These are phyloP conservation scores for Colletotrichum euphorbiae DNA, from an alignment of 2,329 filamentous ascomycete genomes.

Conservation along the genomic window DNA sequence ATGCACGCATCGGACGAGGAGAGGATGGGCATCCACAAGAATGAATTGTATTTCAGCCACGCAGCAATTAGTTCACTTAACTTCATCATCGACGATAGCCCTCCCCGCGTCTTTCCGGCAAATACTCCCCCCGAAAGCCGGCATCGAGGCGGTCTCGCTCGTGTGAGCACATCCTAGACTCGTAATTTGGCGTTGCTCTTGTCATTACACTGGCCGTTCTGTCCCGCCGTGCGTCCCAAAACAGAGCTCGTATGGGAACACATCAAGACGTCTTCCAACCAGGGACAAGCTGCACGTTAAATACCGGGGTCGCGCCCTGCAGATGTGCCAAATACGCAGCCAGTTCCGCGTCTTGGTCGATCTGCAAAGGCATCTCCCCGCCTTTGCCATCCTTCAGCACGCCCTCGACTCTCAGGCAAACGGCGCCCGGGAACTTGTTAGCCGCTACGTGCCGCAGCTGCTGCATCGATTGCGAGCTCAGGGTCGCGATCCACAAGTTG, in stretches of 20 bases:
- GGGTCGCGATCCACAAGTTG: conserved; percentile 74
- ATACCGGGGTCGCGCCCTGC: conserved; percentile 57
- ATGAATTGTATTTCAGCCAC: background rate
- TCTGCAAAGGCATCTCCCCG: conserved; percentile 70
- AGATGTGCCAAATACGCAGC: conserved; percentile 77
- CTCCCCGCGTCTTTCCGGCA: background rate
- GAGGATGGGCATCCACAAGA: background rate
- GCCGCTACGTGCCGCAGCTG: conserved; percentile 73
- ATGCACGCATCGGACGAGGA: conserved; percentile 9
- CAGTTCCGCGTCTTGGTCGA: conserved; percentile 79
- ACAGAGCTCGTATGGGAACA: background rate
- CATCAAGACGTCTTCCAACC: conserved; percentile 35
- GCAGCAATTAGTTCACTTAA: background rate
- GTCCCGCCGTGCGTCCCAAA: background rate
- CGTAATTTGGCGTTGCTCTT: background rate
- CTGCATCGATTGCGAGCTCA: conserved; percentile 67
- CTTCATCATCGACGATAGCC: background rate
- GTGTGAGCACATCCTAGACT: background rate
- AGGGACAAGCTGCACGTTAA: conserved; percentile 54
- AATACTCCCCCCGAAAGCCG: background rate
- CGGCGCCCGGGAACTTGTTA: conserved; percentile 69
- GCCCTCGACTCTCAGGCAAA: conserved; percentile 73
- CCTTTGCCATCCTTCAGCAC: conserved; percentile 70
- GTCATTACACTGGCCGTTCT: background rate
- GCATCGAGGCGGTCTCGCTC: background rate